These are phyloP conservation scores for Crotalaria pallida DNA, from an alignment of 306 rosid genomes.

Conservation along the genomic window DNA sequence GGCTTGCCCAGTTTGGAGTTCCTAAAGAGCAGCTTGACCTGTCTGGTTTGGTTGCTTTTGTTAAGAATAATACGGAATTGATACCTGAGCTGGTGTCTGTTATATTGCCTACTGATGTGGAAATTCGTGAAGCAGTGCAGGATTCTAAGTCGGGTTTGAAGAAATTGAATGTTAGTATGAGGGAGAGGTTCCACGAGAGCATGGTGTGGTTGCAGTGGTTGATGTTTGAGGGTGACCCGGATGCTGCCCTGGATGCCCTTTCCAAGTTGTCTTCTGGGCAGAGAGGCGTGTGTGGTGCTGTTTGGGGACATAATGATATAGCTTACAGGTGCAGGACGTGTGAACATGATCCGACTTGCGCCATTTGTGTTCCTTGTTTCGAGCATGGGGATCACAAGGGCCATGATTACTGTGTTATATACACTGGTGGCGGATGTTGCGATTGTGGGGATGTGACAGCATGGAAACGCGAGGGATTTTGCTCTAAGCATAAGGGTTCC, in stretches of 20 bases:
- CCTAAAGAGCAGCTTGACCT: slow-evolving; percentile 49
- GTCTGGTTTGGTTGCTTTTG: slow-evolving; percentile 63
- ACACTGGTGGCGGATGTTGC: slow-evolving; percentile 91
- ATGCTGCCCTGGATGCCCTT: slow-evolving; percentile 40
- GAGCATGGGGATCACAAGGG: slow-evolving; percentile 77
- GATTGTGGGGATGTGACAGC: slow-evolving; percentile 98
- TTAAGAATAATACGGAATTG: slow-evolving; percentile 34
- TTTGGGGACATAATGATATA: slow-evolving; percentile 79
- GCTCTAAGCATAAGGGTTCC: slow-evolving; percentile 84
- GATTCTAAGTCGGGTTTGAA: slow-evolving; percentile 38
- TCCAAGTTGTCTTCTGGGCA: slow-evolving; percentile 58
- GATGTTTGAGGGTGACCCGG: slow-evolving; percentile 89
- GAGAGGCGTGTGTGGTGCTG: slow-evolving; percentile 93
- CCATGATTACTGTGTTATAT: slow-evolving; percentile 78
- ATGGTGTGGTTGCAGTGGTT: slow-evolving; percentile 88
- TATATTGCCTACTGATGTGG: slow-evolving; percentile 63
- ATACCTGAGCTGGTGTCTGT: slow-evolving; percentile 57
- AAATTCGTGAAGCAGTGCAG: slow-evolving; percentile 40
- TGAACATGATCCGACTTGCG: slow-evolving; percentile 88
- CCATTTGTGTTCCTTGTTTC: slow-evolving; percentile 95
- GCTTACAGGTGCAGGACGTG: slow-evolving; percentile 92
- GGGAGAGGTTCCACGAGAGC: slow-evolving; percentile 48
- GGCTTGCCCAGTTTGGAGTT: slow-evolving; percentile 68
- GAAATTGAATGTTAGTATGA: slow-evolving; percentile 32
- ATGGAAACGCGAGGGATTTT: slow-evolving; percentile 95